phyloP scores from a whole-genome alignment of 1,284 basidiomycete genomes.

The Schizopora paradoxa region DNA sequence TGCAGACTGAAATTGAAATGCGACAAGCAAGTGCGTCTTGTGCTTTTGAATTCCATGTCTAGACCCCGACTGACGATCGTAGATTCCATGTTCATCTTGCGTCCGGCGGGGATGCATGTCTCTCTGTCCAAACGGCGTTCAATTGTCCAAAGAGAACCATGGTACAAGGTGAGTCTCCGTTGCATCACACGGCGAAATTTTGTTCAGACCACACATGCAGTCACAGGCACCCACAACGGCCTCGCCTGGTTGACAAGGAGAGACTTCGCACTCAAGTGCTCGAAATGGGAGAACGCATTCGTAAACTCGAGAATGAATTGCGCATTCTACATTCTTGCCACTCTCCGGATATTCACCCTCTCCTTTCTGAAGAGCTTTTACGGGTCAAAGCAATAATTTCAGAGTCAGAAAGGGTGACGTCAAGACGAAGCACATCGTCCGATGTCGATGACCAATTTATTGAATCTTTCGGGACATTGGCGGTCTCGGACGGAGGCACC shows the following conservation, averaged over 20 bases:
- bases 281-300: not conserved
- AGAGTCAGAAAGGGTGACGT: not conserved
- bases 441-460: slow-evolving; percentile 1
- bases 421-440: not conserved
- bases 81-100: slow-evolving; percentile 16
- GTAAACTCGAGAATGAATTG: slow-evolving; percentile 25
- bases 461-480: slow-evolving; percentile 12
- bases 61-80: not conserved
- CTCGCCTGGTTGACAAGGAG: slow-evolving; percentile 8
- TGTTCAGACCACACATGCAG: no score
- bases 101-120: slow-evolving; percentile 13
- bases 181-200: no score
- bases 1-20: slow-evolving; percentile 16
- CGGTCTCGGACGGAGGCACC: slow-evolving; percentile 7
- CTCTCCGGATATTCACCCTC: slow-evolving; percentile 40
- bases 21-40: slow-evolving; percentile 12
- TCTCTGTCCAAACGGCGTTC: slow-evolving; percentile 18
- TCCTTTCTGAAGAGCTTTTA: slow-evolving; percentile 26
- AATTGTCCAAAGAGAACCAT: no score
- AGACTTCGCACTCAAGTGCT: slow-evolving; percentile 6
- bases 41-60: not conserved
- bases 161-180: no score
- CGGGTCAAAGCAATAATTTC: not conserved
- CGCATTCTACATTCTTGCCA: slow-evolving; percentile 40
- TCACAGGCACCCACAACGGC: no score